Evolutionary conservation across 139 green algal species (phyloP).

Genomic region (Micractinium conductrix): DNA sequence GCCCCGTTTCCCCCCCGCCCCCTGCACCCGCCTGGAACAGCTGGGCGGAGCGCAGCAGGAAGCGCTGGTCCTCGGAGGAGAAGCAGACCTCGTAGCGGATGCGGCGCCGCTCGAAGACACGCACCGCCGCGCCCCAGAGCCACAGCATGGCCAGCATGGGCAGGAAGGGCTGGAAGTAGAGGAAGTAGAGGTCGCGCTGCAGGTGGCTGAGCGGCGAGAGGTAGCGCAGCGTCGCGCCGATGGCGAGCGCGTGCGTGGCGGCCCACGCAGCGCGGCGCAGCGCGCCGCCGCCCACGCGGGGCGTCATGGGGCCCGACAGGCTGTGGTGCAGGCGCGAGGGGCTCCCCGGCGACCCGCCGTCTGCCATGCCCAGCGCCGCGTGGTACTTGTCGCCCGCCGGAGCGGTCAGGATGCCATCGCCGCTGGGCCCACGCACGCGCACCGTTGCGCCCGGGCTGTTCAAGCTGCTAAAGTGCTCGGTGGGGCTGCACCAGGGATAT

Average conservation of each 20-base stretch:
- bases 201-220: not conserved
- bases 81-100: slow-evolving; percentile 82
- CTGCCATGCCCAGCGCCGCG: not conserved
- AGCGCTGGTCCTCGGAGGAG: slow-evolving; percentile 56
- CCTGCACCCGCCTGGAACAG: slow-evolving; percentile 45
- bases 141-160: slow-evolving; percentile 78
- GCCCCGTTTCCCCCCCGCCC: not conserved
- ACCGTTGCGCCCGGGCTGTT: slow-evolving; percentile 20
- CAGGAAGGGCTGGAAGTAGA: slow-evolving; percentile 66
- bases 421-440: not conserved
- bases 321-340: not conserved
- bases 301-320: not conserved
- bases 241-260: not conserved
- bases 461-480: slow-evolving; percentile 10
- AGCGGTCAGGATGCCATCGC: slow-evolving; percentile 2
- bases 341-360: not conserved
- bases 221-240: not conserved
- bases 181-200: not conserved
- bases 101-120: slow-evolving; percentile 55
- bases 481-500: not conserved
- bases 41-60: slow-evolving; percentile 51
- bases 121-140: slow-evolving; percentile 74
- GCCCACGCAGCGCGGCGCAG: slow-evolving; percentile 7
- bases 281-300: not conserved
- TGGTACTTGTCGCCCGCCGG: not conserved